Evolutionary conservation across 2,329 filamentous ascomycete species (phyloP).

Genomic region (Monilinia fructicola): DNA sequence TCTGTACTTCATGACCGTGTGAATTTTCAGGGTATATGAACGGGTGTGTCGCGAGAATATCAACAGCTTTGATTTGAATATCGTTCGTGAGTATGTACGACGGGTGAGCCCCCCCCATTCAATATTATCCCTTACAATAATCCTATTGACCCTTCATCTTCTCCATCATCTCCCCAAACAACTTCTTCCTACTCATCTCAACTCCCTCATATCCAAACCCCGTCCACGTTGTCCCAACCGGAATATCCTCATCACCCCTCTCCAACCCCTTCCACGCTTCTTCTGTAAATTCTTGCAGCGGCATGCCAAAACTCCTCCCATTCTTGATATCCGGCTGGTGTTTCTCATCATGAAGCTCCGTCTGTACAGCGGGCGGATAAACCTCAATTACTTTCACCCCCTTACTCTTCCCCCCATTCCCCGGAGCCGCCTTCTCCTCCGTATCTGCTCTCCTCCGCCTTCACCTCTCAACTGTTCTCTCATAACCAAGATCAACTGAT

Average conservation of each 20-base stretch:
- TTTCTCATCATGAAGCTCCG: slow-evolving; percentile 49
- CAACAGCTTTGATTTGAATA: too few relatives aligned
- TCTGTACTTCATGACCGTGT: too few relatives aligned
- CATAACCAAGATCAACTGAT: slow-evolving; percentile 45
- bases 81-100: not conserved
- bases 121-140: not conserved
- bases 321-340: slow-evolving; percentile 45
- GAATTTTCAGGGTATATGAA: too few relatives aligned
- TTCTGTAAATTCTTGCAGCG: slow-evolving; percentile 46
- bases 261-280: slow-evolving; percentile 35
- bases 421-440: not conserved
- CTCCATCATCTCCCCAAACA: slow-evolving; percentile 8
- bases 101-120: not conserved
- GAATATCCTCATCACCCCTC: slow-evolving; percentile 29
- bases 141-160: not conserved
- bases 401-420: slow-evolving; percentile 25
- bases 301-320: slow-evolving; percentile 51
- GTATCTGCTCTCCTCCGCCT: not conserved
- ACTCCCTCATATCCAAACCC: slow-evolving; percentile 11
- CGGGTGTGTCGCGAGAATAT: too few relatives aligned
- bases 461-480: slow-evolving; percentile 45
- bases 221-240: slow-evolving; percentile 27
- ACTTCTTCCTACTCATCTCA: slow-evolving; percentile 4
- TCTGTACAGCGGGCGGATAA: slow-evolving; percentile 42
- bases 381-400: slow-evolving; percentile 46